Percentiles rank a stretch among this genome's conserved stretches.
These are phyloP conservation scores for Articulospora tetracladia DNA, from an alignment of 495 filamentous ascomycete species.

Conservation along the genomic window DNA sequence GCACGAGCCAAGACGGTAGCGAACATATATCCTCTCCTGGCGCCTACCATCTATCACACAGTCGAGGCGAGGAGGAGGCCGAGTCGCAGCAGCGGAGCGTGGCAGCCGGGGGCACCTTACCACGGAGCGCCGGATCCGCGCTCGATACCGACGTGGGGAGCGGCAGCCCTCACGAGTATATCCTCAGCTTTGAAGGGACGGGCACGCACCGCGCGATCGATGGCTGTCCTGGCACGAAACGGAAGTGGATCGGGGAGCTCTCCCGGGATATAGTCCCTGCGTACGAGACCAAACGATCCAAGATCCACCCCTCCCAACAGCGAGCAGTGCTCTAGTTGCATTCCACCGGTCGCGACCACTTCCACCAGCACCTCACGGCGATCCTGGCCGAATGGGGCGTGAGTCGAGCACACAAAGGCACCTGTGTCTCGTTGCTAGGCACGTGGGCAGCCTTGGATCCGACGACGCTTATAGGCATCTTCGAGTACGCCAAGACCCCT, in stretches of 20 bases:
- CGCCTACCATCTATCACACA: no score
- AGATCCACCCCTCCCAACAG: not conserved
- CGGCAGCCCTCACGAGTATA: no score
- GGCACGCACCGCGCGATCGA: no score
- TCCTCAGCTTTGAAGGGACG: no score
- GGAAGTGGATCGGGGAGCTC: not conserved
- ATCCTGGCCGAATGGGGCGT: not conserved
- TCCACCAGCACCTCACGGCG: not conserved
- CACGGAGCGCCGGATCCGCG: no score
- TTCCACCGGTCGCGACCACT: not conserved
- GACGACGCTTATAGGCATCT: not conserved
- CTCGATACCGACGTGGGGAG: no score
- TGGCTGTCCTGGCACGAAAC: not conserved
- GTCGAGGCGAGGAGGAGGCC: no score
- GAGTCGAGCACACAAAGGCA: not conserved
- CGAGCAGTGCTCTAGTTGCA: not conserved
- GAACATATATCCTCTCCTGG: no score
- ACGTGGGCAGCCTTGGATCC: not conserved
- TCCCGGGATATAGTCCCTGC: not conserved
- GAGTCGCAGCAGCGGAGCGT: no score
- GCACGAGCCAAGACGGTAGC: no score
- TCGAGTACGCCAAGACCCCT: not conserved
- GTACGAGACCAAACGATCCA: not conserved
- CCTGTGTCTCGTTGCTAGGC: not conserved
- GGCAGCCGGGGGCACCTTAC: no score